Percentiles rank a stretch among this genome's conserved stretches.
Conservation (phyloP, 2,329 filamentous ascomycete species). For the Teratosphaeria pseudoeucalypti region DNA sequence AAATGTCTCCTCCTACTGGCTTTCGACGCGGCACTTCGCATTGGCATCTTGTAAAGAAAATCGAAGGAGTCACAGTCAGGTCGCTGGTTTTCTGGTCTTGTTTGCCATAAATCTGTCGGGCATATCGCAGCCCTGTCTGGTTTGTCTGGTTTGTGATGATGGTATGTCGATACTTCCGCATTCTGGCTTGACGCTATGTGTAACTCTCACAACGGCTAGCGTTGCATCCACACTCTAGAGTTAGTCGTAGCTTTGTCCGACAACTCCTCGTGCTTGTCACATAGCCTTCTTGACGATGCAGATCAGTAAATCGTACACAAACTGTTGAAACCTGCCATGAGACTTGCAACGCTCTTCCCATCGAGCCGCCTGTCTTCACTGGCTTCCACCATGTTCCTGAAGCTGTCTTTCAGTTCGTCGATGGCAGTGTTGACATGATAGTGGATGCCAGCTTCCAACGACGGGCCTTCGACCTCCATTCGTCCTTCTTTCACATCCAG, state of each 20-base stretch:
- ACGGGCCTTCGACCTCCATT: constrained; percentile 5
- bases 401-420: background rate
- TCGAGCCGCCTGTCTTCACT: background rate
- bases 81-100: background rate
- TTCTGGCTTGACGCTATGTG: constrained; percentile 2
- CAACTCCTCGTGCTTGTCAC: background rate
- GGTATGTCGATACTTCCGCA: constrained; percentile 7
- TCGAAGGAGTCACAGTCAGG: constrained; percentile 3
- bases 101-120: constrained; percentile 5
- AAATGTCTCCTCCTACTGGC: constrained; percentile 3
- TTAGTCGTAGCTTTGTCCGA: background rate
- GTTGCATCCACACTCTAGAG: background rate
- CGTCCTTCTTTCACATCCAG: constrained; percentile 13
- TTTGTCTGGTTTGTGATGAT: constrained; percentile 11
- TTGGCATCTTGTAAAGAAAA: constrained; percentile 7
- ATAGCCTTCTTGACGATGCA: background rate
- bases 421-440: background rate
- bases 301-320: background rate
- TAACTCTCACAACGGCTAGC: background rate
- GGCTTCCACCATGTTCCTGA: background rate
- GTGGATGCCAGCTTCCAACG: background rate
- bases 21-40: constrained; percentile 12
- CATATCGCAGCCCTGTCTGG: constrained; percentile 6
- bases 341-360: background rate
- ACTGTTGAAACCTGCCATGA: constrained; percentile 1